Base-by-base conservation (phyloP, 106 monocot species). In the Chionographis japonica region DNA sequence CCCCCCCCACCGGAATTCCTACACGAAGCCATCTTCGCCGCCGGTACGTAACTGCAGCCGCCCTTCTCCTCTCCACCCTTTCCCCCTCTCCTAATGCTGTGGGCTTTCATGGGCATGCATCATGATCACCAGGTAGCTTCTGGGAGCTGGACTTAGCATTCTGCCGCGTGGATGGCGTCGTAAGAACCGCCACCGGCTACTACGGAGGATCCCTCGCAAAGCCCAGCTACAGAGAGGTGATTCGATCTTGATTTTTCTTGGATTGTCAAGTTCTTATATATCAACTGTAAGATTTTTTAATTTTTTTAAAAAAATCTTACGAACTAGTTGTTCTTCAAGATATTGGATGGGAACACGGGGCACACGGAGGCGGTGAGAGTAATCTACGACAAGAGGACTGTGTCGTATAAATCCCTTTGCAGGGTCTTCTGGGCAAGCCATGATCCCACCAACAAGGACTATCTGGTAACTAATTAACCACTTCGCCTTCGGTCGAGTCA, bases 321-420 rank as follows among this genome's bases (percentile, higher is more conserved):
- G 27, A 27, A 27, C 27, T 27, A 27, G 27, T 27, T 27, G 1
- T 27, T 54, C 41, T 60, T 52, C 17, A 56, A 84, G 84, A 72
- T 84, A 12, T 68, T 56, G 11, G 72, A 72, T 63, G 68, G 76
- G 14, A 52, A 9, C 15, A 84, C 84, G 1, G 79, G 84, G 7
- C 84, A 84, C 68, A 79, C 84, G 3, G 79, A 84, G 62, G 84
- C 79, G 4, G 76, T 84, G 11, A 64, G 54, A 20, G 84, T 84
- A 46, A 62, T 53, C 4, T 84, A 79, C 53, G 84, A 84, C 51
- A 72, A 20, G 50, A 60, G 72, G 12, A 72, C 41, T 57, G 65
- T 59, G 12, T 72, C 79, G 15, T 79, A 72, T 42, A 66, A 59
- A 56, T 75, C 71, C 19, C 40, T 84, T 14, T 79, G 79, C 68